Conservation (phyloP, 2,329 filamentous ascomycete species). For the Ceratocystis cubensis region DNA sequence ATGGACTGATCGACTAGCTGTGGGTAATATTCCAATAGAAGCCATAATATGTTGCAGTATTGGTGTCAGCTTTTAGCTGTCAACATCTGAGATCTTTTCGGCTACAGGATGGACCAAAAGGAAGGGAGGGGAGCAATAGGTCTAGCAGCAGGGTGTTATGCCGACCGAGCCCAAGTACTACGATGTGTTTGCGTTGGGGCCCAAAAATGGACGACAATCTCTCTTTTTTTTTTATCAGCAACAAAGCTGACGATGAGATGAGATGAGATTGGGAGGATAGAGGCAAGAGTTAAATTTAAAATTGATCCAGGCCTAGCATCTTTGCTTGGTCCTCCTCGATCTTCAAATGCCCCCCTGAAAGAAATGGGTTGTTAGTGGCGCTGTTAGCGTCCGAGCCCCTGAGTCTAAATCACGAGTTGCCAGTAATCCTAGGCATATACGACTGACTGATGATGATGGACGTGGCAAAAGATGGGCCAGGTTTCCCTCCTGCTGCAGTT, state of each 20-base stretch:
- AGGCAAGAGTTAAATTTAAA: background rate
- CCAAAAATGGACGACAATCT: no score
- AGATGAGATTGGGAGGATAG: background rate
- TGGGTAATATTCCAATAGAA: background rate
- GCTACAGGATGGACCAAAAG: background rate
- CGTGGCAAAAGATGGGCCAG: background rate
- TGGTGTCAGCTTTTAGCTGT: constrained; percentile 1
- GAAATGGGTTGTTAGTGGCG: constrained; percentile 2
- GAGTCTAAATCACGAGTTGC: background rate
- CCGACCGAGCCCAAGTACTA: no score
- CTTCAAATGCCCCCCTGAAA: background rate
- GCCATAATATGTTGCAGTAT: background rate
- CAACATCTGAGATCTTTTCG: background rate
- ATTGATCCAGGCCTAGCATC: background rate
- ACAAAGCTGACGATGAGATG: background rate
- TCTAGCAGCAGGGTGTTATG: no score
- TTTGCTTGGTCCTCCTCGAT: background rate
- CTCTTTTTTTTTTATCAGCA: background rate
- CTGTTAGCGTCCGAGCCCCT: constrained; percentile 7
- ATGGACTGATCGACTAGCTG: background rate
- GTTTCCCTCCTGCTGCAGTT: background rate
- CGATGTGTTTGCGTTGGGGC: no score
- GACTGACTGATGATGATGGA: background rate
- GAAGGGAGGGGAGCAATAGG: no score
- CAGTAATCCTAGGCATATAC: background rate